Base-by-base conservation (phyloP, 1,284 basidiomycete species). In the Cutaneotrichosporon sp. region DNA sequence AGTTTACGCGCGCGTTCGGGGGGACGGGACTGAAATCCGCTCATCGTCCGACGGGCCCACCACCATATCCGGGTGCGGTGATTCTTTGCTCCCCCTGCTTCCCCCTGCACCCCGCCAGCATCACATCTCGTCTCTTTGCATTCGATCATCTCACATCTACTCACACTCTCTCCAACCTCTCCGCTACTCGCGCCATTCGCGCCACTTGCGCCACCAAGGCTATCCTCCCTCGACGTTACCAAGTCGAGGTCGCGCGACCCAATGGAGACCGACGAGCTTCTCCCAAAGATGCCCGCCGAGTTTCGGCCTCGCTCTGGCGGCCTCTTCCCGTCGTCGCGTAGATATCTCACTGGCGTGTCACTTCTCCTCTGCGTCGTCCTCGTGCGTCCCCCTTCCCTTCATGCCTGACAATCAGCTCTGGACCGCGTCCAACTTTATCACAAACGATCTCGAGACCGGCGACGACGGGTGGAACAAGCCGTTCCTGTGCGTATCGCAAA, bases 391-490 rank as follows among this genome's bases (percentile, higher is more conserved):
- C 2, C 29, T 26, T 20, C n/a, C 33, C 17, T 12, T 32, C 26
- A 9, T 29, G 8, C 1, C 51, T 46, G 17, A 51, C 44, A 19
- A n/a, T 26, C 42, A 72, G 70, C 59, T 74, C 6, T 74, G 71
- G 71, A 72, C 71, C 2, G 63, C 62, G 24, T 68, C 65, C 14
- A 72, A 71, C 48, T 74, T 74, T 49, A 71, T 74, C 57, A 71
- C 70, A 3, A 65, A 66, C 9, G 60, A 61, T 20, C 53, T 74
- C 37, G 67, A 74, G 55, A 70, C 71, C 1, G 71, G 71, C 6
- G 65, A 68, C 9, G 49, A 70, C 49, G 61, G 57, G 25, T 75
- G 65, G 59, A 71, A 75, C 59, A 74, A 75, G 60, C 74, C 74
- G 4, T 75, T 75, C 54, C 54, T 75, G 74, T 75, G 46, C 52